Conservation (phyloP, 345 rosid species). For the Adansonia digitata region DNA sequence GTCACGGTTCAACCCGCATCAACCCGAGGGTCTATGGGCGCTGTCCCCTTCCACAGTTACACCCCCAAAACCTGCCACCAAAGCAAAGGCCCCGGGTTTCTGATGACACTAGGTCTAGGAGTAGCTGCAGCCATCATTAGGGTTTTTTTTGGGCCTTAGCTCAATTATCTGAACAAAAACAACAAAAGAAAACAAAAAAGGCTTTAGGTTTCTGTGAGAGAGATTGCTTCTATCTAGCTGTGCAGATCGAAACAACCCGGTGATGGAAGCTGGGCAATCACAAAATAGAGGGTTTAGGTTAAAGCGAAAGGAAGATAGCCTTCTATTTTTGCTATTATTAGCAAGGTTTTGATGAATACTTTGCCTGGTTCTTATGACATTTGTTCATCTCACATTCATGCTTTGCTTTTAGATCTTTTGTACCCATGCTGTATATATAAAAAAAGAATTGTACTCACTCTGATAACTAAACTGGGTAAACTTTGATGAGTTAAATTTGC, state of each 20-base stretch:
- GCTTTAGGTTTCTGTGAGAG: constrained; percentile 35
- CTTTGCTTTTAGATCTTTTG: constrained; percentile 20
- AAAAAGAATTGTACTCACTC: too few species aligned
- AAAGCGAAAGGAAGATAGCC: constrained; percentile 18
- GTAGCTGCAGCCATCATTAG: constrained; percentile 12
- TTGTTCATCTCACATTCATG: constrained; percentile 57
- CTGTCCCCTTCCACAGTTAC: constrained; percentile 27
- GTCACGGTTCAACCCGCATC: constrained; percentile 38
- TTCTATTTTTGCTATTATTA: constrained; percentile 42
- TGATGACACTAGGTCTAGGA: constrained; percentile 25
- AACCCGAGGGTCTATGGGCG: constrained; percentile 31
- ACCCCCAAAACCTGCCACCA: constrained; percentile 52
- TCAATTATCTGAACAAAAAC: constrained; percentile 31
- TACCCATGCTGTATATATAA: constrained; percentile 15
- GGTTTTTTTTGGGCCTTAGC: too few species aligned
- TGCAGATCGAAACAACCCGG: constrained; percentile 52
- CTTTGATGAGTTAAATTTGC: not conserved
- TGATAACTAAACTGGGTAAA: too few species aligned
- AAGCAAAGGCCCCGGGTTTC: constrained; percentile 52
- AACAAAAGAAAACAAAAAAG: constrained; percentile 14
- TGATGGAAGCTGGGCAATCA: constrained; percentile 78
- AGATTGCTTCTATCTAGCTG: constrained; percentile 33
- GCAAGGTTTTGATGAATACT: constrained; percentile 25
- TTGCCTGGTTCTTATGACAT: too few species aligned
- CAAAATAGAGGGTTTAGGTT: constrained; percentile 44